phyloP scores from a whole-genome alignment of 148 eudicot genomes.

The Vaccinium myrtillus region DNA sequence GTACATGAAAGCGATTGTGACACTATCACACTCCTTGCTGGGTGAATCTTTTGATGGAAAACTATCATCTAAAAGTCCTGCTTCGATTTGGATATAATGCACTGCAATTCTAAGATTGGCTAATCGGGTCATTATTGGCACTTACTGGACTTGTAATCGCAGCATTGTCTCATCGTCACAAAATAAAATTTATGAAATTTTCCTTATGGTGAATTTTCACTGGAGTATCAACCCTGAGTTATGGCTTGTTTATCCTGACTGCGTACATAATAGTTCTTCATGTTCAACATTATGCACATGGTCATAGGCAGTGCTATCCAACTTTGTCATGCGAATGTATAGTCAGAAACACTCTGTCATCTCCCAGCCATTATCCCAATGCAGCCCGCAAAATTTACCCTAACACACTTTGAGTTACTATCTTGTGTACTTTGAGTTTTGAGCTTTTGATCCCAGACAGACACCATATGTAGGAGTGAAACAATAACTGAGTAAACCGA shows the following conservation, averaged over 20 bases:
- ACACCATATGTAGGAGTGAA: not conserved
- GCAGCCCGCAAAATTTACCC: not conserved
- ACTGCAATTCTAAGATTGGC: not conserved
- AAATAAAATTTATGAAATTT: not conserved
- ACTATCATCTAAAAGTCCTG: not conserved
- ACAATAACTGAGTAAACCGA: too few species aligned
- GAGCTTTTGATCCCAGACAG: not conserved
- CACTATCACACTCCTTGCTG: too few species aligned
- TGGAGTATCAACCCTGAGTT: not conserved
- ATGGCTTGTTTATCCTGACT: not conserved
- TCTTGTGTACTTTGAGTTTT: not conserved
- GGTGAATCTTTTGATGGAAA: not conserved
- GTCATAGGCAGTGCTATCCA: not conserved
- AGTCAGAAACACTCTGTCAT: not conserved
- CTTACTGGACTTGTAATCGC: not conserved
- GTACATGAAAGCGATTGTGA: not conserved
- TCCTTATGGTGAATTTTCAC: not conserved
- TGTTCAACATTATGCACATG: not conserved
- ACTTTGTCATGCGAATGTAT: not conserved
- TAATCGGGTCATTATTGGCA: not conserved
- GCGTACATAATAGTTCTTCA: not conserved
- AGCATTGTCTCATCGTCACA: not conserved
- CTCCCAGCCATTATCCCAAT: not conserved
- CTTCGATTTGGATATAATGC: not conserved
- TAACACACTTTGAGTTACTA: not conserved